A percentile compares a stretch with the other conserved stretches of the same genome.
Evolutionary conservation across 1,284 basidiomycete genomes (phyloP).

Genomic region (Rhodotorula sp.): DNA sequence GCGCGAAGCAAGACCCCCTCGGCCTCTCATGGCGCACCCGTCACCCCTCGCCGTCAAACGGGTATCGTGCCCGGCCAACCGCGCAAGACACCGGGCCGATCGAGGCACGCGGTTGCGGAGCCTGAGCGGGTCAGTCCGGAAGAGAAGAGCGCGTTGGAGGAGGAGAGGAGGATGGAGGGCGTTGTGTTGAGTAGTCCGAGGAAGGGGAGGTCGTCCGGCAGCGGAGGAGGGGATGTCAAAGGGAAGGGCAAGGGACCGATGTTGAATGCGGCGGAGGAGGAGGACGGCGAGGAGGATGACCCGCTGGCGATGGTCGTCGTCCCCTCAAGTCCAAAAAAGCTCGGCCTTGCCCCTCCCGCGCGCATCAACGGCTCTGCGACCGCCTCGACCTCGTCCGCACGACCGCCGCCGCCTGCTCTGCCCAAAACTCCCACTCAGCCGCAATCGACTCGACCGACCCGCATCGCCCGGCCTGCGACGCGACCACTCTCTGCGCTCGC

Average conservation of each 20-base stretch:
- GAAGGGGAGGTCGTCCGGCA: conserved; percentile 1
- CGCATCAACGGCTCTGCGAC: background rate
- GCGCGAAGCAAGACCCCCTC: background rate
- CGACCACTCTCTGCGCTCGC: conserved; percentile 30
- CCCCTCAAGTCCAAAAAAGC: conserved; percentile 8
- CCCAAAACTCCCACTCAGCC: conserved; percentile 1
- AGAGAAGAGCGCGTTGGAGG: conserved; percentile 4
- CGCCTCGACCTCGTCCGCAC: background rate
- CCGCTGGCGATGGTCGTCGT: conserved; percentile 6
- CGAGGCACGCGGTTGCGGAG: conserved; percentile 28
- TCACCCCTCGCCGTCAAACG: conserved; percentile 10
- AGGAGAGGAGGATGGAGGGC: conserved; percentile 29
- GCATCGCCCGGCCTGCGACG: conserved; percentile 23
- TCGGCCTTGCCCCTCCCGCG: conserved; percentile 3
- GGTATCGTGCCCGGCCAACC: conserved; percentile 35
- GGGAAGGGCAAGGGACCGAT: conserved; percentile 5
- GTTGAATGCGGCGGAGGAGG: background rate
- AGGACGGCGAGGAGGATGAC: conserved; percentile 19
- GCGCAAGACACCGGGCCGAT: conserved; percentile 37
- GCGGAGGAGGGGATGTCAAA: background rate
- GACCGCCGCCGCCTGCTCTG: background rate
- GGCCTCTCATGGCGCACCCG: background rate
- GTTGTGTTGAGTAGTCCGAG: conserved; percentile 14
- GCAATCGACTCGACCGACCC: conserved; percentile 19
- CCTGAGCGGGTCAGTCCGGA: conserved; percentile 24